A percentile compares a stretch with the other conserved stretches of the same genome.
These are phyloP conservation scores for Leccinum longicurvipes DNA, from an alignment of 768 basidiomycete genomes.

Conservation along the genomic window DNA sequence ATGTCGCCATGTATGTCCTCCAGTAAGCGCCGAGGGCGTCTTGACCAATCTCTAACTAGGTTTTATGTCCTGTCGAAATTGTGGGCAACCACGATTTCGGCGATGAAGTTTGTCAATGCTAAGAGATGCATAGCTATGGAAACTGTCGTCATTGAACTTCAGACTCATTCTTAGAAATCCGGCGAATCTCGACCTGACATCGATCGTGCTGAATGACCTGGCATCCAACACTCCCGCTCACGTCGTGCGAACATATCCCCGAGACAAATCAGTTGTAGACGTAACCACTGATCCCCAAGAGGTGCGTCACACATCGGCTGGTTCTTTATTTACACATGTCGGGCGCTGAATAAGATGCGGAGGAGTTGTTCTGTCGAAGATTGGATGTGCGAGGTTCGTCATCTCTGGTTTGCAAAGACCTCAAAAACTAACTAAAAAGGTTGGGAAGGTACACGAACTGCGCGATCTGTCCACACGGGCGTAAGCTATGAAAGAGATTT, in stretches of 20 bases:
- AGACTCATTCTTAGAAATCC: background rate
- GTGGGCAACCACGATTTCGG: background rate
- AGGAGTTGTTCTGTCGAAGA: too few species aligned
- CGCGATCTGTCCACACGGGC: background rate
- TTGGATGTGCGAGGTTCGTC: too few species aligned
- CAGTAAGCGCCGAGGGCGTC: background rate
- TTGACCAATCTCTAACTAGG: background rate
- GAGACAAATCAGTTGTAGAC: background rate
- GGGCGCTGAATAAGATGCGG: background rate
- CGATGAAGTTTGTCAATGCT: background rate
- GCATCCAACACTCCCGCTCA: background rate
- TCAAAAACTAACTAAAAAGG: too few species aligned
- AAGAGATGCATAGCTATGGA: slow-evolving; percentile 7
- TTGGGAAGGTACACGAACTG: background rate
- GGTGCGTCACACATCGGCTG: background rate
- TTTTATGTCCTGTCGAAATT: slow-evolving; percentile 5
- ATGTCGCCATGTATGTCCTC: slow-evolving; percentile 9
- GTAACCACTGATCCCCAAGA: background rate
- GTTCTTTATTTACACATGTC: too few species aligned
- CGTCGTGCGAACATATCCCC: background rate
- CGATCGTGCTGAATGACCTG: background rate
- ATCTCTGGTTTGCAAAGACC: too few species aligned
- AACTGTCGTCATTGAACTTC: slow-evolving; percentile 13
- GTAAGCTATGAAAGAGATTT: background rate
- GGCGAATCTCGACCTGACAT: background rate